Evolutionary conservation across 2,329 filamentous ascomycete genomes (phyloP).

Genomic region (Aspergillus awamori): DNA sequence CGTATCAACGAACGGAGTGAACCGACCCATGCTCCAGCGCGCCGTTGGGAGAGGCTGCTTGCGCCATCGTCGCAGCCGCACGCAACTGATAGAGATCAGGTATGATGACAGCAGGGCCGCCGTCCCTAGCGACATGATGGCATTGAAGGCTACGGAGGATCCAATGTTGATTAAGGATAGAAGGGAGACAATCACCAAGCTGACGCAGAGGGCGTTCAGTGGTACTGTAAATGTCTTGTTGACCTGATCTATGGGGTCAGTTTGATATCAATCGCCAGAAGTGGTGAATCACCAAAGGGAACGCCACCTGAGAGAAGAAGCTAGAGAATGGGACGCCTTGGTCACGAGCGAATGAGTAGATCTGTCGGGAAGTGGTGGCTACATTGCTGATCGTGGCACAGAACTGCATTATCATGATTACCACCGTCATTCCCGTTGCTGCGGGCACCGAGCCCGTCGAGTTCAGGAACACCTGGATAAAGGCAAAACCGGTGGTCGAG

Average conservation of each 20-base stretch:
- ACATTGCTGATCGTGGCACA: slow-evolving; percentile 41
- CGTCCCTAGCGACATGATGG: slow-evolving; percentile 54
- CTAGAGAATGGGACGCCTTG: slow-evolving; percentile 38
- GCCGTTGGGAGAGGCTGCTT: slow-evolving; percentile 35
- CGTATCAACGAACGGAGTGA: slow-evolving; percentile 45
- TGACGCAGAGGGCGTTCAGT: slow-evolving; percentile 41
- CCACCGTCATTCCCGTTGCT: slow-evolving; percentile 49
- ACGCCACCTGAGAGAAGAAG: slow-evolving; percentile 16
- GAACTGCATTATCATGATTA: slow-evolving; percentile 43
- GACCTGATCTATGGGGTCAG: slow-evolving; percentile 22
- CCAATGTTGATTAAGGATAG: slow-evolving; percentile 57
- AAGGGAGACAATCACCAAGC: slow-evolving; percentile 36
- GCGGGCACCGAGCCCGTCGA: slow-evolving; percentile 30
- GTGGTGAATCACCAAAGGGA: neutral
- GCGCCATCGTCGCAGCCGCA: slow-evolving; percentile 44
- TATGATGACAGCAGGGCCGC: slow-evolving; percentile 55
- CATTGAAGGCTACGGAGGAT: slow-evolving; percentile 54
- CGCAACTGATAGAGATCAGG: slow-evolving; percentile 51
- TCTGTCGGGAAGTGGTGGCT: slow-evolving; percentile 39
- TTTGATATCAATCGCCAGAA: neutral
- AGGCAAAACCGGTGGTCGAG: slow-evolving; percentile 51
- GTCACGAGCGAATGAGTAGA: slow-evolving; percentile 51
- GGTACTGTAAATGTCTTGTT: slow-evolving; percentile 45
- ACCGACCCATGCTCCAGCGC: slow-evolving; percentile 39
- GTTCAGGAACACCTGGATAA: slow-evolving; percentile 45